phyloP scores from a whole-genome alignment of 441 rosid genomes.

The Gossypium davidsonii region DNA sequence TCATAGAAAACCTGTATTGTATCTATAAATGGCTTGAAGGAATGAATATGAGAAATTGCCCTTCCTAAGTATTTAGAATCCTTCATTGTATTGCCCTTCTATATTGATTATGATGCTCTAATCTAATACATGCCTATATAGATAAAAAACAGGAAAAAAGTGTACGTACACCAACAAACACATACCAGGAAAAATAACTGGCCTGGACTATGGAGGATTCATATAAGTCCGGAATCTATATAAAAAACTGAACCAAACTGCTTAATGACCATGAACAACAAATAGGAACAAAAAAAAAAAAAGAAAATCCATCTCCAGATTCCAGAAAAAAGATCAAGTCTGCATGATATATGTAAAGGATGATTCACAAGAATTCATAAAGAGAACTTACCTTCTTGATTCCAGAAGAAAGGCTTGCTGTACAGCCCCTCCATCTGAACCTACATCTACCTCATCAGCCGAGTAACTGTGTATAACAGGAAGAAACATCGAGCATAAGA shows the following conservation, averaged over 20 bases:
- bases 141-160: not conserved
- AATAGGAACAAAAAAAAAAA: not conserved
- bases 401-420: constrained; percentile 68
- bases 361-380: not conserved
- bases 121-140: not conserved
- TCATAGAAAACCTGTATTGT: not conserved
- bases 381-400: constrained; percentile 58
- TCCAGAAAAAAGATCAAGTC: not conserved
- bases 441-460: constrained; percentile 41
- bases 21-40: not conserved
- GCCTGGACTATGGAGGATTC: not conserved
- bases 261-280: not conserved
- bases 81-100: not conserved
- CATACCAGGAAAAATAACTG: not conserved
- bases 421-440: constrained; percentile 41
- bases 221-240: not conserved
- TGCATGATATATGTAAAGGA: not conserved
- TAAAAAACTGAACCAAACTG: not conserved
- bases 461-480: constrained; percentile 40
- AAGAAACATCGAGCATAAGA: constrained; percentile 15
- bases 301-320: not conserved
- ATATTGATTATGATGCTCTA: not conserved
- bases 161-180: not conserved
- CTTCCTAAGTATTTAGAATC: not conserved
- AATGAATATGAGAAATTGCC: not conserved